phyloP scores from a whole-genome alignment of 257 asterid species.

The Handroanthus guayacan region DNA sequence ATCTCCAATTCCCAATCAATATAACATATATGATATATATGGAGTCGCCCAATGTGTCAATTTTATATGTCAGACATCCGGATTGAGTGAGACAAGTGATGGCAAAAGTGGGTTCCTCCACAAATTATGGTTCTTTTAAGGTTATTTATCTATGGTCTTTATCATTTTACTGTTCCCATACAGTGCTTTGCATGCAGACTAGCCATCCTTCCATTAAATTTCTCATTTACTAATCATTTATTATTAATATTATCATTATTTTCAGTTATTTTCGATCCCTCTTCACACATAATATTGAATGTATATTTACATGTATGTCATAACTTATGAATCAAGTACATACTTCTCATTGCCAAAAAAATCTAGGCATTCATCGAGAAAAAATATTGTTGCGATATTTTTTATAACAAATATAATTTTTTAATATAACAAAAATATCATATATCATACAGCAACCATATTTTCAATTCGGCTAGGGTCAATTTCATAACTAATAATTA shows the following conservation, averaged over 20 bases:
- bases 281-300: neutral
- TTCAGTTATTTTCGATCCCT: neutral
- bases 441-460: too few species aligned
- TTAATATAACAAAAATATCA: too few species aligned
- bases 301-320: too few species aligned
- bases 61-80: slow-evolving; percentile 1
- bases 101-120: slow-evolving; percentile 30
- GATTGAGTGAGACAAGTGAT: slow-evolving; percentile 23
- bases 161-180: slow-evolving; percentile 23
- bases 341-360: too few species aligned
- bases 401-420: too few species aligned
- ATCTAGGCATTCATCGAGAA: too few species aligned
- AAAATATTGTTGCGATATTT: too few species aligned
- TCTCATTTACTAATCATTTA: neutral
- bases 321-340: too few species aligned
- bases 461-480: too few species aligned
- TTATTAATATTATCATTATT: neutral
- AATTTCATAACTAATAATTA: too few species aligned
- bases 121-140: slow-evolving; percentile 17
- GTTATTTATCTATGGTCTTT: slow-evolving; percentile 17
- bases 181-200: neutral
- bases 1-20: too few species aligned
- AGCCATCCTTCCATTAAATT: slow-evolving; percentile 25
- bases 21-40: neutral
- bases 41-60: neutral